Percentiles rank a stretch among this genome's conserved stretches.
Conservation (phyloP, 148 eudicot genomes). For the Euryodendron excelsum region DNA sequence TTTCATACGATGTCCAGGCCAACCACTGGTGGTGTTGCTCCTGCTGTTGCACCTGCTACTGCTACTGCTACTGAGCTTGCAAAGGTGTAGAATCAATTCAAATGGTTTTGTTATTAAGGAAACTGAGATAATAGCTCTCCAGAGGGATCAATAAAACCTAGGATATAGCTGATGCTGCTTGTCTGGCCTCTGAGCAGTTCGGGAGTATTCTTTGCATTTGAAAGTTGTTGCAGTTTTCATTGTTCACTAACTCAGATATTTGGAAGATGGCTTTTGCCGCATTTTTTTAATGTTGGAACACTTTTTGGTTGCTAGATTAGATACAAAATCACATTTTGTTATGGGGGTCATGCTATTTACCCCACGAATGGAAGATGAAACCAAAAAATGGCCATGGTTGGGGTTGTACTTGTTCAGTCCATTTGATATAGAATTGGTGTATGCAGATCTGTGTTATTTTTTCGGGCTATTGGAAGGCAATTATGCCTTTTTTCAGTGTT, state of each 20-base stretch:
- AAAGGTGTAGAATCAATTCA: slow-evolving; percentile 29
- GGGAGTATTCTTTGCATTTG: slow-evolving; percentile 11
- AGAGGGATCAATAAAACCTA: slow-evolving; percentile 12
- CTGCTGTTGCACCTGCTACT: slow-evolving; percentile 65
- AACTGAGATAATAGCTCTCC: slow-evolving; percentile 2
- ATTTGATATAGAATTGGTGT: background rate
- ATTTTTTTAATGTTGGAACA: background rate
- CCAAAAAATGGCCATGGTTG: background rate
- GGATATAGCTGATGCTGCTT: slow-evolving; percentile 17
- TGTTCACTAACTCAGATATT: background rate
- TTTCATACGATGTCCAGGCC: slow-evolving; percentile 50
- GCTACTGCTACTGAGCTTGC: slow-evolving; percentile 37
- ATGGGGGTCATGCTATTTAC: background rate
- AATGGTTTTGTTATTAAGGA: background rate
- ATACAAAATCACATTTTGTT: slow-evolving; percentile 2
- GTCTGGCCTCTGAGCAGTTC: background rate
- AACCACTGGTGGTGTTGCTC: slow-evolving; percentile 86
- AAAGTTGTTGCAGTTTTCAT: slow-evolving; percentile 1
- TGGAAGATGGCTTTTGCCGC: background rate
- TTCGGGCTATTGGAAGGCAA: background rate
- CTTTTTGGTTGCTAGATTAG: slow-evolving; percentile 9
- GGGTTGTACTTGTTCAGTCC: background rate
- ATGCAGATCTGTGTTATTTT: background rate
- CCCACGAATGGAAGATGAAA: background rate
- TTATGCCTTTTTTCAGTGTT: background rate